phyloP scores from a whole-genome alignment of 768 basidiomycete genomes.

The Lactarius indigo region DNA sequence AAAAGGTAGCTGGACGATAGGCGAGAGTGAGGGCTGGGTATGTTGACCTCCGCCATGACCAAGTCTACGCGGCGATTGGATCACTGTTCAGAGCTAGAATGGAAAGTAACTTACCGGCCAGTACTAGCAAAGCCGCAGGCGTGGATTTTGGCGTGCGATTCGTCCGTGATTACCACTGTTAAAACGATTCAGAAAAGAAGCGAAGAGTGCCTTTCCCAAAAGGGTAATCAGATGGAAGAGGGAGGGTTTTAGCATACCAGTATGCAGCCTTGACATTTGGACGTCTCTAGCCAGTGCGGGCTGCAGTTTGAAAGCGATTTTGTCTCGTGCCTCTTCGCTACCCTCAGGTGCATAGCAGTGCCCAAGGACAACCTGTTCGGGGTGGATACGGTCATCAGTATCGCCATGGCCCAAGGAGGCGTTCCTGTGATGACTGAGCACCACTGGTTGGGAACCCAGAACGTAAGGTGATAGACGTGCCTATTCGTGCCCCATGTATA shows the following conservation, averaged over 20 bases:
- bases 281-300: conserved; percentile 62
- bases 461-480: background rate
- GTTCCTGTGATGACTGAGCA: conserved; percentile 49
- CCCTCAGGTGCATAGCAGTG: conserved; percentile 5
- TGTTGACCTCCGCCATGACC: conserved; percentile 59
- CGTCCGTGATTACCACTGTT: conserved; percentile 64
- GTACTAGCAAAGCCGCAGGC: conserved; percentile 89
- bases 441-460: background rate
- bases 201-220: background rate
- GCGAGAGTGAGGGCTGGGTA: conserved; percentile 70
- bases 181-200: background rate
- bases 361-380: conserved; percentile 67
- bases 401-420: conserved; percentile 85
- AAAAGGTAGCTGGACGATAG: conserved; percentile 47
- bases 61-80: conserved; percentile 42
- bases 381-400: conserved; percentile 68
- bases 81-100: background rate
- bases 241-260: conserved; percentile 44
- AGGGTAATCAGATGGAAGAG: background rate
- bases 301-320: conserved; percentile 50
- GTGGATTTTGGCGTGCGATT: conserved; percentile 67
- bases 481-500: conserved; percentile 84
- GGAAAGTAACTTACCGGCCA: conserved; percentile 56
- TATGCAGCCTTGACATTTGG: conserved; percentile 86
- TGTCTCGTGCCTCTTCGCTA: conserved; percentile 24